Evolutionary conservation across 2,329 filamentous ascomycete genomes (phyloP).

Genomic region (Cladorrhinum sp.): DNA sequence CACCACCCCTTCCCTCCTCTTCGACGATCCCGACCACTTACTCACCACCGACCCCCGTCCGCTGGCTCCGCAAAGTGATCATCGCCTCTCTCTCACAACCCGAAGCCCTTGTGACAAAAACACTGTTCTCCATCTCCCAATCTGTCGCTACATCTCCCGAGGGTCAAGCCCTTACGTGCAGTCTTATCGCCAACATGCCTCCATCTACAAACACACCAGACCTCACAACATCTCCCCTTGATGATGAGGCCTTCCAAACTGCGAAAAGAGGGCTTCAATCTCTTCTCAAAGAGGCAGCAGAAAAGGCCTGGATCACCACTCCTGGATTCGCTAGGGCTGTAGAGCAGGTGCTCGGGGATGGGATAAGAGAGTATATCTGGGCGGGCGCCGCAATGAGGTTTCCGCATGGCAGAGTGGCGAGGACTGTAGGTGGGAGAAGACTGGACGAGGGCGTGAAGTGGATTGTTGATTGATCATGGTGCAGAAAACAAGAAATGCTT

Average conservation of each 20-base stretch:
- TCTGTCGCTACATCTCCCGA: not conserved
- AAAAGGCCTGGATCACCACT: not conserved
- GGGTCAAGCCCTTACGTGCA: not conserved
- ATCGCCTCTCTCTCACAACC: not conserved
- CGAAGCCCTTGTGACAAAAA: not conserved
- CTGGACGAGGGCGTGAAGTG: not conserved
- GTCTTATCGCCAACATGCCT: not conserved
- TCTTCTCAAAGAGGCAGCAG: constrained; percentile 1
- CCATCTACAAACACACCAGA: not conserved
- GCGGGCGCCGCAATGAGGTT: not conserved
- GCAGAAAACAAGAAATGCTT: no score
- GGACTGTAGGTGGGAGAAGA: constrained; percentile 26
- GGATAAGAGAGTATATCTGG: constrained; percentile 14
- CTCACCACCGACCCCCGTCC: not conserved
- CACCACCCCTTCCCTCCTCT: not conserved
- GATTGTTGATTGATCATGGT: not conserved
- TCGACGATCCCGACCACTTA: not conserved
- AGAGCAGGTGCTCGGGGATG: not conserved
- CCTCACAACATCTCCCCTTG: not conserved
- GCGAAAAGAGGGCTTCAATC: not conserved
- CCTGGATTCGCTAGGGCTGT: constrained; percentile 1
- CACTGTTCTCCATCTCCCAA: not conserved
- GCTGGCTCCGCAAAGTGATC: not conserved
- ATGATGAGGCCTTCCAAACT: not conserved
- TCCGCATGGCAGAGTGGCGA: not conserved